Evolutionary conservation across 495 filamentous ascomycete genomes (phyloP).

Genomic region (Cercophora sp.): DNA sequence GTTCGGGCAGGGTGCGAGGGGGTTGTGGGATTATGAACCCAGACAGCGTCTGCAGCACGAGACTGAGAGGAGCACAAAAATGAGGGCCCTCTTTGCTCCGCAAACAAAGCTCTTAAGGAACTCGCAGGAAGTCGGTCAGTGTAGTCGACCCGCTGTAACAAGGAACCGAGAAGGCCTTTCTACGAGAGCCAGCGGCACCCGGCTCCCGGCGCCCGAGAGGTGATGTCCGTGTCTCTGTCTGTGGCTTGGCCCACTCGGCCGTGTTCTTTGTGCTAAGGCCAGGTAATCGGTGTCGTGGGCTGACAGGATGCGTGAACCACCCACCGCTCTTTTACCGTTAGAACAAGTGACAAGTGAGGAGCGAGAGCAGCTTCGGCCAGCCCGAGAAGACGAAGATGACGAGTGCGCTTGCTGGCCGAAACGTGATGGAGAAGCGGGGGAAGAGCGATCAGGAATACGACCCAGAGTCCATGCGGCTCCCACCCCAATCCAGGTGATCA

Average conservation of each 20-base stretch:
- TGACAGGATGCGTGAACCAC: too few species aligned
- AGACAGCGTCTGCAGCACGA: conserved; percentile 33
- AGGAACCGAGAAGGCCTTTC: conserved; percentile 36
- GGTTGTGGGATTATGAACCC: conserved; percentile 25
- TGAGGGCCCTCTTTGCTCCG: conserved; percentile 17
- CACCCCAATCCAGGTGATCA: too few species aligned
- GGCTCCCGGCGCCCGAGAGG: conserved; percentile 31
- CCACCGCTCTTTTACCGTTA: conserved; percentile 43
- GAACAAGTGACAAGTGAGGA: conserved; percentile 41
- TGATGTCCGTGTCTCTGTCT: conserved; percentile 31
- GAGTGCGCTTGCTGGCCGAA: background rate
- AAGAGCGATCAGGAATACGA: background rate
- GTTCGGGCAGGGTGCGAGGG: conserved; percentile 6
- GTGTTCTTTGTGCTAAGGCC: conserved; percentile 42
- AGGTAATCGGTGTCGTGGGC: conserved; percentile 49
- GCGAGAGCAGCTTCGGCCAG: conserved; percentile 7
- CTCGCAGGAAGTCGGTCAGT: too few species aligned
- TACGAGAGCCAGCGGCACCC: conserved; percentile 35
- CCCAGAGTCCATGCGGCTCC: too few species aligned
- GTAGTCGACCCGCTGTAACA: conserved; percentile 20
- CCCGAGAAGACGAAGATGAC: conserved; percentile 1
- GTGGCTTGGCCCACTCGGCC: conserved; percentile 39
- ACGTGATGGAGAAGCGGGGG: conserved; percentile 4
- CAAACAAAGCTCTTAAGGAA: too few species aligned
- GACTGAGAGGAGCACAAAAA: conserved; percentile 11